Evolutionary conservation across 192 early-diverging fungal genomes (phyloP).

Genomic region (Coemansia sp.): DNA sequence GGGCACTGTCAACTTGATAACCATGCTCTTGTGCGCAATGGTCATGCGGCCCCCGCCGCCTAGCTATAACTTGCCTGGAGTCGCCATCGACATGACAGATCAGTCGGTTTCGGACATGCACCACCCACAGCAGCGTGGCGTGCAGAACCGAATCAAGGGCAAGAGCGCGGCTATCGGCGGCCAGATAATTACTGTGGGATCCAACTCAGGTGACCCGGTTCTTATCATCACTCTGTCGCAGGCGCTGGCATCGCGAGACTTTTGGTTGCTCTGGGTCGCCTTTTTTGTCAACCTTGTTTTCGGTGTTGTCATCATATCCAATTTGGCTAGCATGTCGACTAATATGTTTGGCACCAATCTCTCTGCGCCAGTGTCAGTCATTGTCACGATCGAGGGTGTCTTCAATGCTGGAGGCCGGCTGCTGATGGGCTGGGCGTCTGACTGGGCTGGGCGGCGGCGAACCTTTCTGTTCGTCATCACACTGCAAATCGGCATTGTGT

Average conservation of each 20-base stretch:
- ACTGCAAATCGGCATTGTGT: conserved; percentile 61
- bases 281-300: conserved; percentile 66
- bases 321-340: conserved; percentile 61
- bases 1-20: conserved; percentile 59
- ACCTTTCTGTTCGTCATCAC: conserved; percentile 63
- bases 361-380: conserved; percentile 30
- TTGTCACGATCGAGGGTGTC: conserved; percentile 62
- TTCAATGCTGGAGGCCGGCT: conserved; percentile 62
- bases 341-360: conserved; percentile 55
- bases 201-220: conserved; percentile 55
- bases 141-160: conserved; percentile 51
- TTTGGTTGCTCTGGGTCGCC: conserved; percentile 61
- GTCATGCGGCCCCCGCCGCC: conserved; percentile 63
- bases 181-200: conserved; percentile 54
- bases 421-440: conserved; percentile 59
- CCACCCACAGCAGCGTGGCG: conserved; percentile 17
- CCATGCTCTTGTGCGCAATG: conserved; percentile 63
- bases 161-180: conserved; percentile 43
- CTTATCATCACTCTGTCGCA: conserved; percentile 55
- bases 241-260: conserved; percentile 58
- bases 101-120: conserved; percentile 42
- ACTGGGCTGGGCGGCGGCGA: conserved; percentile 62
- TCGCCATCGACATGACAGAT: conserved; percentile 54
- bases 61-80: conserved; percentile 57
- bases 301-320: conserved; percentile 64